A percentile compares a stretch with the other conserved stretches of the same genome.
Conservation (phyloP, 2,329 filamentous ascomycete genomes). For the Zymoseptoria pseudotritici region DNA sequence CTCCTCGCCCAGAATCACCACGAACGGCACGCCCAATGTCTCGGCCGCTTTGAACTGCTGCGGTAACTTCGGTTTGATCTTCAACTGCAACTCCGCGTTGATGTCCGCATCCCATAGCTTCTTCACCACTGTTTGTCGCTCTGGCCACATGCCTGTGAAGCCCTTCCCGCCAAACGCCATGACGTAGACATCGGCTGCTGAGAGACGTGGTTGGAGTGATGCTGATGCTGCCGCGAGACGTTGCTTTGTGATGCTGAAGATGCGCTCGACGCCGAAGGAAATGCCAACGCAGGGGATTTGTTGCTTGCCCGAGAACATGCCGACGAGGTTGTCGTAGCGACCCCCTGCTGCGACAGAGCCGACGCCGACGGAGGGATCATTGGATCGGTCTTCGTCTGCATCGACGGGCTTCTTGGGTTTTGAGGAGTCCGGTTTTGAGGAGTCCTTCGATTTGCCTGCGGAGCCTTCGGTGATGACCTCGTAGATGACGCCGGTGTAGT, state of each 20-base stretch:
- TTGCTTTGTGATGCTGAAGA: slow-evolving; percentile 85
- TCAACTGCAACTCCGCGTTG: slow-evolving; percentile 85
- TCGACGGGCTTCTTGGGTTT: slow-evolving; percentile 36
- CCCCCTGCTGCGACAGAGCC: slow-evolving; percentile 85
- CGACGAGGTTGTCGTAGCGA: slow-evolving; percentile 85
- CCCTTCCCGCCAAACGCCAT: slow-evolving; percentile 91
- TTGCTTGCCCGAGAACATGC: slow-evolving; percentile 73
- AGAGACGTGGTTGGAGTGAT: slow-evolving; percentile 51
- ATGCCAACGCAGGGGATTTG: slow-evolving; percentile 87
- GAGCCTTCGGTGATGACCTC: slow-evolving; percentile 80
- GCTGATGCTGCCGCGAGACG: slow-evolving; percentile 57
- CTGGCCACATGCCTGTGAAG: slow-evolving; percentile 69
- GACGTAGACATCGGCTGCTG: slow-evolving; percentile 82
- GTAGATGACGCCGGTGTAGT: slow-evolving; percentile 86
- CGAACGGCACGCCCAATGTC: slow-evolving; percentile 69
- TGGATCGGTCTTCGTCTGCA: slow-evolving; percentile 60
- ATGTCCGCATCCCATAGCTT: slow-evolving; percentile 80
- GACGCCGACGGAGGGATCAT: slow-evolving; percentile 74
- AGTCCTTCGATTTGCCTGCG: slow-evolving; percentile 50
- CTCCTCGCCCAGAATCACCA: slow-evolving; percentile 83
- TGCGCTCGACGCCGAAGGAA: slow-evolving; percentile 91
- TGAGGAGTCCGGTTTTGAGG: slow-evolving; percentile 31
- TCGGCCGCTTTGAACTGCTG: slow-evolving; percentile 91
- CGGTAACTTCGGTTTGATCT: slow-evolving; percentile 81
- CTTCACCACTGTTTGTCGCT: slow-evolving; percentile 74